Base-by-base conservation (phyloP, 331 rosid species). In the Acacia concinna region DNA sequence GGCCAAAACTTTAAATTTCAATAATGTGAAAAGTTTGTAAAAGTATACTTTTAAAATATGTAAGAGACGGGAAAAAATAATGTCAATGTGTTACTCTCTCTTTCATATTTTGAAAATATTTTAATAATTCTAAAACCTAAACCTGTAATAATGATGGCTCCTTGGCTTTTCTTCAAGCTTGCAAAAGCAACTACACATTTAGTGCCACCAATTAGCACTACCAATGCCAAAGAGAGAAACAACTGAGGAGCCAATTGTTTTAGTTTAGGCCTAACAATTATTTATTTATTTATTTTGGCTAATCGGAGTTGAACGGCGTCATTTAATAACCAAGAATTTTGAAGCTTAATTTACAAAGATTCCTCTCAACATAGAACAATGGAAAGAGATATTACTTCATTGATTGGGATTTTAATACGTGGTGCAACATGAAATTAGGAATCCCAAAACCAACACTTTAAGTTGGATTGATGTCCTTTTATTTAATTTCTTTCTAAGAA, bases 101-200 rank as follows among this genome's bases (percentile, higher is more conserved):
- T 49, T 49, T 49, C 21, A n/a, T 52, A 52, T n/a, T n/a, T n/a
- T n/a, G 12, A 52, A 21, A 52, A 52, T 52, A 21, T 52, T 52
- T 52, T 52, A 8, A 44, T 21, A 7, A 52, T 8, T 52, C 28
- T 21, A 52, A 59, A 13, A 27, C 66, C 34, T 12, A 27, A 59
- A 27, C 18, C 7, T 4, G 66, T 3, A 25, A 60, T 3, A 25
- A 60, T 67, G 73, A 67, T 81, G 87, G 77, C 81, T 59, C 68
- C 81, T 63, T 18, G 44, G 68, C 73, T 77, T 86, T 79, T 81
- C 68, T 40, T 32, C 34, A 52, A 75, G 75, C 40, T 59, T 79
- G 71, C 77, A 72, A 87, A 78, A 84, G 84, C 76, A 80, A 80
- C 74, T 68, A 76, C 77, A 79, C 62, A 64, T 81, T 74, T 63